Evolutionary conservation across 2,329 filamentous ascomycete genomes (phyloP), one percentile per base, ranked within the genome.

Genomic region (Fusarium camptoceras): DNA sequence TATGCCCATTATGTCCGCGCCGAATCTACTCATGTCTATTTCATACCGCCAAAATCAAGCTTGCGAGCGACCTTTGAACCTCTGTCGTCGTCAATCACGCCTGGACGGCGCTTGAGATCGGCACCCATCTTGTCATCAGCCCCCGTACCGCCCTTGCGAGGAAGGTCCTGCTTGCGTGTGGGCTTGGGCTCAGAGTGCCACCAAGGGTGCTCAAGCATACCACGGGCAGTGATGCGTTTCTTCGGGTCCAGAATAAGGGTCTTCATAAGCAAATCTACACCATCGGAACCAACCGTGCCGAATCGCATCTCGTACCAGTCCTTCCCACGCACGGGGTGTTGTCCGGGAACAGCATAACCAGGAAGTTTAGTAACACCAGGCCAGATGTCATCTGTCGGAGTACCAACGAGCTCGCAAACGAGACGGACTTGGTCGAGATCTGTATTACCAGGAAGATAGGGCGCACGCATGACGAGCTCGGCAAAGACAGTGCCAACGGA

Each of bases 341-440:
- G 82, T 8, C 88, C 87, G 3, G 91, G 86, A 2, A 92, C 87
- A n/a, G 94, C 88, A 80, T 96, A 99, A 64, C 91, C 91, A 16
- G 90, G 89, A 14, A 99, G 84, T 68, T 89, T 89, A 7, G 90
- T 90, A 10, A 99, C 94, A 28, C 95, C 95, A 1, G 96, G 94
- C 96, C 96, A 99, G 78, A 94, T 95, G 18, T 96, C 93, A 78
- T 99, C 96, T 7, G 90, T 96, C 0, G 96, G 96, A 0, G 94
- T 97, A 61, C 96, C 96, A 69, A 98, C 89, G 56, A 91, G 90
- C 76, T 94, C 89, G 77, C 91, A 94, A 69, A 98, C 97, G 72
- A 95, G 87, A 61, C 88, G 86, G 71, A 98, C 88, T 83, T 98
- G 94, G 75, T 95, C 89, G 68, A 98, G 85, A 78, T 98, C 96